Base-by-base conservation (phyloP, 352 stramenopile genomes). In the Globisporangium sylvaticum region DNA sequence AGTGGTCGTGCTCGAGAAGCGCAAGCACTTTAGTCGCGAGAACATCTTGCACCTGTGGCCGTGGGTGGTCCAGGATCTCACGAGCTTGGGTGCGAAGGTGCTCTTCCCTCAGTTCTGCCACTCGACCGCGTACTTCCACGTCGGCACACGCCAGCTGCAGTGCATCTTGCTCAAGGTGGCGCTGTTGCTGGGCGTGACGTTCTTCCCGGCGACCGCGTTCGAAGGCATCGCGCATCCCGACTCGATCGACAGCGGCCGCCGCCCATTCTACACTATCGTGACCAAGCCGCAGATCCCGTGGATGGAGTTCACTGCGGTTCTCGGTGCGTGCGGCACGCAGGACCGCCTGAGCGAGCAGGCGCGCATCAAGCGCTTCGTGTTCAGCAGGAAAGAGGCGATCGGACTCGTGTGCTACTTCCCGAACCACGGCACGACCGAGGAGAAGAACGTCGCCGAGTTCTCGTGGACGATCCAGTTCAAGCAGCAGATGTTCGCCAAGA, bases 381-480 rank as follows among this genome's bases (percentile, higher is more conserved):
- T 91, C 66, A 91, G 82, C 48, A 82, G 82, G 29, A 94, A 91
- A 66, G 82, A 91, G 46, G 87, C 87, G 8, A 89, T 94, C 25
- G 87, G 87, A 18, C 79, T 94, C 27, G 81, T 95, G 57, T 91
- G 86, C 70, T 93, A 91, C 71, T 89, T 95, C 69, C 81, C 79
- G 9, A 94, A 93, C 71, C 66, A 78, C 22, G 76, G 79, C 53
- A 87, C 81, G 34, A 81, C 80, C 20, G 86, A 92, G 58, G 86
- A 94, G 75, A 89, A 89, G 75, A 80, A 82, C 62, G 80, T 94
- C 64, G 72, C 74, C 34, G 82, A 94, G 74, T 94, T 94, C 62
- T 94, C 86, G 65, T 94, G 86, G 86, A 91, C 83, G 25, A 83
- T 91, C 56, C 86, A 94, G 75, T 94, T 92, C 75, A 94, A 94